Evolutionary conservation across 768 basidiomycete species (phyloP).

Genomic region (Lactarius hatsudake): DNA sequence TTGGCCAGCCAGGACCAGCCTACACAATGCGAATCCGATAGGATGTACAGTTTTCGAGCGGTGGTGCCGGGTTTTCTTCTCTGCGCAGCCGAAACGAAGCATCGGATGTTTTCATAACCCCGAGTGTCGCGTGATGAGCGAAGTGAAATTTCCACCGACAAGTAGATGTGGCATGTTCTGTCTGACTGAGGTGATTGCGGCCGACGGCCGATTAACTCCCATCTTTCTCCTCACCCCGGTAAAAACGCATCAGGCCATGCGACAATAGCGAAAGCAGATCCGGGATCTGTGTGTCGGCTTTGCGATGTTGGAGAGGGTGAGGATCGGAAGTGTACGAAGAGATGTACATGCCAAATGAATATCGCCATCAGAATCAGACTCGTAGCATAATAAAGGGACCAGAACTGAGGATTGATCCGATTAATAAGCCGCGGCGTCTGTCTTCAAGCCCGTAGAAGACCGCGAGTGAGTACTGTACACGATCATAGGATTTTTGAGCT

Average conservation of each 20-base stretch:
- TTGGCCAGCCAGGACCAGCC: too few relatives aligned
- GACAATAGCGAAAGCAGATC: neutral
- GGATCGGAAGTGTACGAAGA: neutral
- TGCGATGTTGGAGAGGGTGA: too few relatives aligned
- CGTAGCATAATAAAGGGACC: neutral
- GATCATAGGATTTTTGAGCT: neutral
- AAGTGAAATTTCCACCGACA: neutral
- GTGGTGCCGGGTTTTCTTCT: too few relatives aligned
- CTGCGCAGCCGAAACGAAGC: neutral
- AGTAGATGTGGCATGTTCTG: neutral
- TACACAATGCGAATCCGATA: too few relatives aligned
- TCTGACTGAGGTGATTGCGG: neutral
- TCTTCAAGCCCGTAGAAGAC: too few relatives aligned
- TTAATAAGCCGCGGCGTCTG: neutral
- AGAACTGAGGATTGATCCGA: neutral
- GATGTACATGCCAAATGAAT: neutral
- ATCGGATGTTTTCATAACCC: neutral
- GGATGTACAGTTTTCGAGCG: too few relatives aligned
- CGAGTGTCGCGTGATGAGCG: neutral
- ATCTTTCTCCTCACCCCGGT: neutral
- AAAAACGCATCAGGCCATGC: neutral
- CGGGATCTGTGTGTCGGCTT: neutral
- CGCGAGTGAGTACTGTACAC: too few relatives aligned
- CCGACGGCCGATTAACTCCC: neutral
- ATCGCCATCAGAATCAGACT: neutral